Evolutionary conservation across 164 flowering plant species (phyloP), one percentile per base, ranked within the genome.

Genomic region (Tetrastigma voinierianum): DNA sequence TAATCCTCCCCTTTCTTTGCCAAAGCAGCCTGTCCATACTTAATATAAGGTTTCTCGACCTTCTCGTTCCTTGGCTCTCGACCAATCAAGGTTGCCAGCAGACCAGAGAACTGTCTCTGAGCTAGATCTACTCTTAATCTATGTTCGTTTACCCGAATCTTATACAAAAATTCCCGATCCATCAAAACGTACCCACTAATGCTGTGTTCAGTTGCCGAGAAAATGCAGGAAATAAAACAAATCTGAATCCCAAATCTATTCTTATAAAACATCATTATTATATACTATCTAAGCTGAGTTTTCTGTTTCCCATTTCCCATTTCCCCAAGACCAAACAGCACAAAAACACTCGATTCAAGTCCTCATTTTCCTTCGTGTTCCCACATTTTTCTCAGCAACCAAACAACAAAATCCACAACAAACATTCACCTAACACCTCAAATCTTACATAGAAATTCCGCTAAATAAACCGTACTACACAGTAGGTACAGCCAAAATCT

Each of bases 1-100:
- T 82, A 94, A 69, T 94, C 98, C 78, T 94, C 98, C 69, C 98
- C 98, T 79, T 94, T 94, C 83, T n/a, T 85, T 9, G 98, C 97
- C 56, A 91, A 74, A 57, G 81, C 95, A 67, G 98, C 90, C 66
- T 94, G 95, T 40, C 97, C 97, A 75, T 82, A 89, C 77, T 76
- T 86, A 57, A 92, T 65, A 17, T 76, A 77, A 53, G 96, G 96
- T 72, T 84, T 94, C 86, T 90, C 98, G 53, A 83, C 73, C 72
- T 84, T 90, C 66, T 81, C 93, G 11, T 62, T 74, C 78, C 97
- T 82, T 21, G 90, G 77, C 85, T 94, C 98, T n/a, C 93, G 86
- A 51, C 96, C 92, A 49, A 94, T 89, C 71, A 94, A 70, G 47
- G 95, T 90, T 14, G 89, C 97, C 16, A 94, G 90, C 2, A 97